A percentile compares a stretch with the other conserved stretches of the same genome.
phyloP scores from a whole-genome alignment of 2,329 filamentous ascomycete genomes.

The Ceratocystis alfenasii region DNA sequence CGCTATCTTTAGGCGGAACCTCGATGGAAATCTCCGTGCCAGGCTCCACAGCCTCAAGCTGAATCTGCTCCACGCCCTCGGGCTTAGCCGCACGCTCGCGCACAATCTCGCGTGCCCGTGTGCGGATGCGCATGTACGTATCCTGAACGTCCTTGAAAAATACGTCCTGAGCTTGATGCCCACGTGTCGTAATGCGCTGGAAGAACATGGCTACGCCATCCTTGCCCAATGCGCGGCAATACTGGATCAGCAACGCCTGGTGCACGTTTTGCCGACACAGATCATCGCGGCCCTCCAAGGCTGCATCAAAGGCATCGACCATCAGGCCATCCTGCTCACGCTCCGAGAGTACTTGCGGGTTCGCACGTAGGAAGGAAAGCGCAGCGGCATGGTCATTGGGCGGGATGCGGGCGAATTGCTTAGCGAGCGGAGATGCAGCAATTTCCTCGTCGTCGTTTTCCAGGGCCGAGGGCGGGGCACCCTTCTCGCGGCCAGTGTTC shows the following conservation, averaged over 20 bases:
- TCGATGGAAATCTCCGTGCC: conserved; percentile 82
- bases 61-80: conserved; percentile 80
- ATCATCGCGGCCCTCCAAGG: conserved; percentile 64
- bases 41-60: conserved; percentile 90
- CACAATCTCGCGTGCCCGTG: conserved; percentile 59
- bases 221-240: conserved; percentile 78
- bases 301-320: conserved; percentile 80
- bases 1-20: conserved; percentile 58
- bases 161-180: conserved; percentile 79
- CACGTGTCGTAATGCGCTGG: conserved; percentile 81
- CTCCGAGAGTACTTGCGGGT: conserved; percentile 70
- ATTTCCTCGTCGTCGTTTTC: conserved; percentile 60
- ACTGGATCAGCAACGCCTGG: conserved; percentile 83
- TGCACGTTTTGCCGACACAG: conserved; percentile 79
- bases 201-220: conserved; percentile 91
- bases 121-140: conserved; percentile 73
- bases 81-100: conserved; percentile 41
- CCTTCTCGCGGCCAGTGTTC: conserved; percentile 23
- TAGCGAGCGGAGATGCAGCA: conserved; percentile 65
- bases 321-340: conserved; percentile 83
- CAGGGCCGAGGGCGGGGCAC: conserved; percentile 17
- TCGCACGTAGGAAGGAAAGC: conserved; percentile 62
- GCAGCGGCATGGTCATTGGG: conserved; percentile 60
- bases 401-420: conserved; percentile 68
- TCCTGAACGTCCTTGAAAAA: conserved; percentile 88